Conservation (phyloP, 345 rosid genomes). For the Brassica juncea region DNA sequence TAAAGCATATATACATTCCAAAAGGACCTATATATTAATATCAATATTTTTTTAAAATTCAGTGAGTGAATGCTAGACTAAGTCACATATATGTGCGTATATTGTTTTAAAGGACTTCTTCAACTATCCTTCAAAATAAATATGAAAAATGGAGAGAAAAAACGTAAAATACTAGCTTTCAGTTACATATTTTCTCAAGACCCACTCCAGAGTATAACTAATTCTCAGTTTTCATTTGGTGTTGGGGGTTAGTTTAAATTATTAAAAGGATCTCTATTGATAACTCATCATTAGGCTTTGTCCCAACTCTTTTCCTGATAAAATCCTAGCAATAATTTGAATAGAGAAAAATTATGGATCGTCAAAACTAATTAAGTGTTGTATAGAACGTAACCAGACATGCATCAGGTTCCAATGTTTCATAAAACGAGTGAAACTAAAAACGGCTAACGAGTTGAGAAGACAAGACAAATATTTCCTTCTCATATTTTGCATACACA, state of each 20-base stretch:
- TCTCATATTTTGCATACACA: background rate
- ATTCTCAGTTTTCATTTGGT: background rate
- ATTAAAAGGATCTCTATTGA: constrained; percentile 15
- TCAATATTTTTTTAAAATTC: background rate
- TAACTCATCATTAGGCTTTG: constrained; percentile 23
- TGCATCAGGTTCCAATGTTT: background rate
- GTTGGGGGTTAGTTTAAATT: background rate
- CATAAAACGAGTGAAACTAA: background rate
- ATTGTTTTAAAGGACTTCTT: background rate
- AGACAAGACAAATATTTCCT: constrained; percentile 31
- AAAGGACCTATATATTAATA: background rate
- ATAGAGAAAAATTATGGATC: constrained; percentile 1
- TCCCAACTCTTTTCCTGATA: background rate
- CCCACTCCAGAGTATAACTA: background rate
- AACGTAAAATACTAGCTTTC: background rate
- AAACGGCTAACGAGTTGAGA: constrained; percentile 26
- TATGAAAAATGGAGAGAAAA: background rate
- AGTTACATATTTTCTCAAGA: background rate
- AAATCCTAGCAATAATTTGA: constrained; percentile 29
- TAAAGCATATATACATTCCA: background rate
- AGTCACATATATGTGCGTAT: background rate
- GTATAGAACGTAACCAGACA: background rate
- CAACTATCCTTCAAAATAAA: background rate
- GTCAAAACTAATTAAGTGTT: background rate
- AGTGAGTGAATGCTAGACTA: background rate